Conservation (phyloP, 2,329 filamentous ascomycete species). For the Botrytis hyacinthi region DNA sequence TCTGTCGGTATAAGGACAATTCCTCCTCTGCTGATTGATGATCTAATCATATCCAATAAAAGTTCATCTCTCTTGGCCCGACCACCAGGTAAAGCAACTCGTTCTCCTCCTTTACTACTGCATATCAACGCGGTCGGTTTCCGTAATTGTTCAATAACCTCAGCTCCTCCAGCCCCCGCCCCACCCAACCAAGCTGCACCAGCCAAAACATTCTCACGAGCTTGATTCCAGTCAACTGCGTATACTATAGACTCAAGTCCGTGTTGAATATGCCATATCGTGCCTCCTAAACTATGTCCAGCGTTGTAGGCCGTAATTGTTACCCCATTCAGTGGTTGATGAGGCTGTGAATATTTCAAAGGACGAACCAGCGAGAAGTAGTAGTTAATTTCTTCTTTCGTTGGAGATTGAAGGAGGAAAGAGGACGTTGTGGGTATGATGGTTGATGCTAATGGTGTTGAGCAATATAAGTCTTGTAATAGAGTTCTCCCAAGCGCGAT, state of each 20-base stretch:
- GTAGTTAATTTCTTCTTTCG: conserved; percentile 80
- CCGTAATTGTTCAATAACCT: conserved; percentile 89
- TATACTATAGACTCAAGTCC: conserved; percentile 96
- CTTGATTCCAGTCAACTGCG: conserved; percentile 97
- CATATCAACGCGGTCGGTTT: conserved; percentile 94
- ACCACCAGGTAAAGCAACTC: conserved; percentile 66
- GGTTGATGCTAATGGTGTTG: conserved; percentile 81
- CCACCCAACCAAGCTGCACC: conserved; percentile 92
- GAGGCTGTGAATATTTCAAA: conserved; percentile 94
- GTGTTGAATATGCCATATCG: conserved; percentile 98
- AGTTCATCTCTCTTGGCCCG: conserved; percentile 81
- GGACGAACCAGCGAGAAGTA: conserved; percentile 91
- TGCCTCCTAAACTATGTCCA: conserved; percentile 91
- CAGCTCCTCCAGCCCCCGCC: conserved; percentile 73
- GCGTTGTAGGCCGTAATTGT: conserved; percentile 97
- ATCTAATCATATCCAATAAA: conserved; percentile 76
- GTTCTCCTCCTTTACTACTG: conserved; percentile 77
- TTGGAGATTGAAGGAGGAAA: conserved; percentile 69
- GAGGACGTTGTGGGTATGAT: conserved; percentile 73
- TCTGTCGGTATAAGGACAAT: conserved; percentile 93
- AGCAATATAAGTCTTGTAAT: conserved; percentile 87
- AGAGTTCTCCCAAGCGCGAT: conserved; percentile 89
- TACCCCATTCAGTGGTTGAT: conserved; percentile 86
- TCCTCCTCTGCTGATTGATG: conserved; percentile 76
- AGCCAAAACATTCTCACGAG: conserved; percentile 89